These are phyloP conservation scores for Lachnellula occidentalis DNA, from an alignment of 2,329 filamentous ascomycete species.

Conservation along the genomic window DNA sequence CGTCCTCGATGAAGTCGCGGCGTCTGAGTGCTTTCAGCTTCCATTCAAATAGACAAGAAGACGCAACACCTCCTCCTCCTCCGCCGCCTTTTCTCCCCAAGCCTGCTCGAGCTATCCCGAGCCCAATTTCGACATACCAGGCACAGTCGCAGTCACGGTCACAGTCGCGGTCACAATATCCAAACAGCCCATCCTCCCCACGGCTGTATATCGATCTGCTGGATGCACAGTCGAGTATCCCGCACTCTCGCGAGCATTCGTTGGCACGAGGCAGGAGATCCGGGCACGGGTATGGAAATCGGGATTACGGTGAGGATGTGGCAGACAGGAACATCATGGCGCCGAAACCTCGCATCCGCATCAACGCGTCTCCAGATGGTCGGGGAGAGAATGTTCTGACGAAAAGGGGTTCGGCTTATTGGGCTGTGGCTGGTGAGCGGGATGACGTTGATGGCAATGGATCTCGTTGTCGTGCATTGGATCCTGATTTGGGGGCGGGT, in stretches of 20 bases:
- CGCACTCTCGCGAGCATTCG: conserved; percentile 36
- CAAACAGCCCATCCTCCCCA: conserved; percentile 9
- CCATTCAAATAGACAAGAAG: neutral
- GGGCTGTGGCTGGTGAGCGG: neutral
- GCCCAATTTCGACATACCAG: neutral
- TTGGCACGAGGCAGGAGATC: conserved; percentile 43
- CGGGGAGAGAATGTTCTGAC: neutral
- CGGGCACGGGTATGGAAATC: conserved; percentile 36
- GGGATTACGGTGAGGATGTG: conserved; percentile 57
- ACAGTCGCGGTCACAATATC: neutral
- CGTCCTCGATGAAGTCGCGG: conserved; percentile 16
- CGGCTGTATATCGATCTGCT: conserved; percentile 45
- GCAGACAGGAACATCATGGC: conserved; percentile 55
- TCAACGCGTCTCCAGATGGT: neutral
- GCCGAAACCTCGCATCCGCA: neutral
- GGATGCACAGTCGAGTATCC: conserved; percentile 51
- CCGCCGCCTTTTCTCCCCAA: too few relatives aligned
- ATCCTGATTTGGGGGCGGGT: too few relatives aligned
- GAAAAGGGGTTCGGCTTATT: neutral
- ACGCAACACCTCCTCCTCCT: neutral
- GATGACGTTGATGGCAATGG: too few relatives aligned
- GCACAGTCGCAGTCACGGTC: neutral
- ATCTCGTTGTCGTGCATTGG: too few relatives aligned
- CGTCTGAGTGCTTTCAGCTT: conserved; percentile 8
- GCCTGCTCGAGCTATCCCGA: conserved; percentile 1